Percentiles rank a stretch among this genome's conserved stretches.
These are phyloP conservation scores for Calonectria ilicicola DNA, from an alignment of 2,329 filamentous ascomycete species.

Conservation along the genomic window DNA sequence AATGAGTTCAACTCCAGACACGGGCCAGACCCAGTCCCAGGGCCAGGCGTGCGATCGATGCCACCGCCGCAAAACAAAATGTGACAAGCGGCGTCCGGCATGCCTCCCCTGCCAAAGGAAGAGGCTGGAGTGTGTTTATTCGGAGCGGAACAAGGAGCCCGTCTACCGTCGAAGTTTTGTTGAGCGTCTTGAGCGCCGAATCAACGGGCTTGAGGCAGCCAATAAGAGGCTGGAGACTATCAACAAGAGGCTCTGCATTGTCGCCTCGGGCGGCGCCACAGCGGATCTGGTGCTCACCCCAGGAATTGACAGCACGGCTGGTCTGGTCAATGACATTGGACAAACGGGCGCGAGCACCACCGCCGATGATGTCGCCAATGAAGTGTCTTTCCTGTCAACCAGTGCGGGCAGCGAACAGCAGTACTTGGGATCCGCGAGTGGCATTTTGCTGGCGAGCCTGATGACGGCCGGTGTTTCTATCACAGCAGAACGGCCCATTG, in stretches of 20 bases:
- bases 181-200: constrained; percentile 45
- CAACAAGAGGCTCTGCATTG: constrained; percentile 5
- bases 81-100: constrained; percentile 52
- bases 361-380: constrained; percentile 48
- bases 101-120: constrained; percentile 52
- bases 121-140: constrained; percentile 49
- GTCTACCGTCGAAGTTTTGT: constrained; percentile 31
- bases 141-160: constrained; percentile 42
- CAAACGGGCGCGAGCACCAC: not conserved
- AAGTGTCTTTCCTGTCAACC: constrained; percentile 52
- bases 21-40: constrained; percentile 3
- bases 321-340: not conserved
- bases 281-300: not conserved
- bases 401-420: constrained; percentile 56
- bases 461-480: constrained; percentile 42
- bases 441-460: constrained; percentile 55
- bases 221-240: not conserved
- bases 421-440: constrained; percentile 55
- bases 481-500: not conserved
- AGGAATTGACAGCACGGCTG: not conserved
- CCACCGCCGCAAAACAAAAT: constrained; percentile 55
- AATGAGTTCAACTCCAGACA: constrained; percentile 9
- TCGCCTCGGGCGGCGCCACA: constrained; percentile 18
- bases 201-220: not conserved
- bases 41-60: constrained; percentile 52